Percentiles rank a stretch among this genome's conserved stretches.
These are phyloP conservation scores for Diplocarpon rosae DNA, from an alignment of 2,329 filamentous ascomycete species.

Conservation along the genomic window DNA sequence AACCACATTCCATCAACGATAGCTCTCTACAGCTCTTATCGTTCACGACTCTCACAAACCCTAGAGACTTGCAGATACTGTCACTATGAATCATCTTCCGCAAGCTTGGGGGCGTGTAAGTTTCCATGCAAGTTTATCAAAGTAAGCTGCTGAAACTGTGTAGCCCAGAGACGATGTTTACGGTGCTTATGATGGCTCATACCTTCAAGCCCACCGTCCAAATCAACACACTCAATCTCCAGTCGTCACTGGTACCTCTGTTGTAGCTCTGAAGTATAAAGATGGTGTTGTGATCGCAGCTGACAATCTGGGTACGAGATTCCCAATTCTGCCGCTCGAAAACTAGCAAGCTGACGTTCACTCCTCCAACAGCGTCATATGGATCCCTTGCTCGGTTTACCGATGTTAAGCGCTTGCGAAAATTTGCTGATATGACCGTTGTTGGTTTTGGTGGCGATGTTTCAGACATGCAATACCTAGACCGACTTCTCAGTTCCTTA, in stretches of 20 bases:
- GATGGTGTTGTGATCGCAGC: constrained; percentile 93
- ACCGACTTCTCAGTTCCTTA: constrained; percentile 79
- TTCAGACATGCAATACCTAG: constrained; percentile 97
- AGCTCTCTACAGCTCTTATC: constrained; percentile 4
- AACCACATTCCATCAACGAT: constrained; percentile 3
- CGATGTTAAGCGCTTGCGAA: constrained; percentile 87
- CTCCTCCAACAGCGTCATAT: constrained; percentile 63
- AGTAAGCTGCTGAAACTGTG: constrained; percentile 27
- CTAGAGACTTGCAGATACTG: constrained; percentile 2
- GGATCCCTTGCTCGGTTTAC: constrained; percentile 94
- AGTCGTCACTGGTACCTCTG: constrained; percentile 92
- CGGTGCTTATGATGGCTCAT: constrained; percentile 81
- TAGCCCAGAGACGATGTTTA: constrained; percentile 97
- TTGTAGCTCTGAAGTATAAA: constrained; percentile 90
- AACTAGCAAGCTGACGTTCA: not conserved
- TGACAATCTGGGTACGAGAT: constrained; percentile 72
- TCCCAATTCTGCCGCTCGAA: not conserved
- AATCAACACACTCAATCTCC: constrained; percentile 84
- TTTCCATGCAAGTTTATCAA: constrained; percentile 15
- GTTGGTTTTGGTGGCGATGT: constrained; percentile 95
- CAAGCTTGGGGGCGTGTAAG: constrained; percentile 64
- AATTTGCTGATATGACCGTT: constrained; percentile 73
- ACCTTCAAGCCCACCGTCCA: constrained; percentile 61
- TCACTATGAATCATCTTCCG: constrained; percentile 58
- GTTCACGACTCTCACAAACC: constrained; percentile 4